Evolutionary conservation across 1,139 yeast species (phyloP), one percentile per base, ranked within the genome.

Genomic region (Pichia kudriavzevii): DNA sequence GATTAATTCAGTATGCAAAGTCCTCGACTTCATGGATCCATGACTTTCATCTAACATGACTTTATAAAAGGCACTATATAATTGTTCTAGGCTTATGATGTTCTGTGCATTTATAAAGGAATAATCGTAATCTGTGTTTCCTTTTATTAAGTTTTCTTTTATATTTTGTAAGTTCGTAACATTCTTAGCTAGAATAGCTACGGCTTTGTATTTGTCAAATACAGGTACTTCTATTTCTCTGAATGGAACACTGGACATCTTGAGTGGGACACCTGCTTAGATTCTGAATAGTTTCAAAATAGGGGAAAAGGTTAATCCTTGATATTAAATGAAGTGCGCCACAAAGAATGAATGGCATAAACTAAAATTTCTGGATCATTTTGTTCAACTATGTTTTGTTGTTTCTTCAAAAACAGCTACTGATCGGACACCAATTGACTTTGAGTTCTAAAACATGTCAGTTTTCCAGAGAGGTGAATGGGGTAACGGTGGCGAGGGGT

Each of bases 1-100:
- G 10, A 75, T 62, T 14, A 69, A 52, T 45, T 75, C 80, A 1
- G 79, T 68, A 41, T 73, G 75, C 5, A 74, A 37, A 3, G 65
- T 61, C 45, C 61, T 67, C 2, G 80, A 67, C 40, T 75, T 60
- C 50, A 65, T 52, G 32, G 50, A 59, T 18, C 63, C 67, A 23
- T 60, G 58, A 0, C 53, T 50, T 7, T 50, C 41, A 43, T 73
- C 79, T 16, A 64, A 46, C 7, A 75, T 46, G 4, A 74, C 67
- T 39, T 75, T 60, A 46, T 71, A 70, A 1, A 67, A 47, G 1
- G 78, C 73, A 19, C 72, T 60, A 28, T 60, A 51, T 7, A 75
- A 35, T 39, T 74, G 80, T 39, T 72, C 77, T 4, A 58, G 31
- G 0, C 73, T 65, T 7, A 64, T 46, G 2, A 69, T 45, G n/a